Conservation (phyloP, 352 stramenopile species). For the Nothophytophthora sp. region DNA sequence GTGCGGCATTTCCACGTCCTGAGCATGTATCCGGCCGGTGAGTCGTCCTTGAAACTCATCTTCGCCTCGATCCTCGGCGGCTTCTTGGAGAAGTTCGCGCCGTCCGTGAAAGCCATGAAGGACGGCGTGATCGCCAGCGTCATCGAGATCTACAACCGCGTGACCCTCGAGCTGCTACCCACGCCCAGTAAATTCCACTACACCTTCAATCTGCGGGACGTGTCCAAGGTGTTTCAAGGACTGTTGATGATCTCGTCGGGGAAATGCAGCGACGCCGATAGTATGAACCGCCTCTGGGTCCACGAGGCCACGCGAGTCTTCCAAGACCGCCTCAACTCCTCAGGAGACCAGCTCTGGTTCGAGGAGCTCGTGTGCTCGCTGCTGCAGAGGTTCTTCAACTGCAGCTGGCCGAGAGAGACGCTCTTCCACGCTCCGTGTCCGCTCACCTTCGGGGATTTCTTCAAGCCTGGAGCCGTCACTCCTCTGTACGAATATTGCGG, state of each 20-base stretch:
- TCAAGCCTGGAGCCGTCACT: conserved; percentile 76
- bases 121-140: conserved; percentile 86
- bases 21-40: conserved; percentile 91
- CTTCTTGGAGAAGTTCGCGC: conserved; percentile 90
- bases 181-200: conserved; percentile 95
- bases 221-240: conserved; percentile 96
- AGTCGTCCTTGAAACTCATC: conserved; percentile 91
- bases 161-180: conserved; percentile 91
- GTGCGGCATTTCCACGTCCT: conserved; percentile 96
- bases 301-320: conserved; percentile 94
- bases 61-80: conserved; percentile 94
- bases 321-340: conserved; percentile 92
- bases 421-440: conserved; percentile 89
- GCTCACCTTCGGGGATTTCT: conserved; percentile 93
- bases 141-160: conserved; percentile 94
- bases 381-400: conserved; percentile 72
- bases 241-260: conserved; percentile 92
- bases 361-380: conserved; percentile 88
- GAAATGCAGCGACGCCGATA: conserved; percentile 82
- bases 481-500: conserved; percentile 87
- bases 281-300: conserved; percentile 91
- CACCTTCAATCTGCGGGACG: conserved; percentile 96
- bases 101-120: conserved; percentile 78
- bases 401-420: conserved; percentile 73
- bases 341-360: conserved; percentile 90